Percentiles rank a stretch among this genome's conserved stretches.
Evolutionary conservation across 2,329 filamentous ascomycete species (phyloP).

Genomic region (Botrytis tulipae): DNA sequence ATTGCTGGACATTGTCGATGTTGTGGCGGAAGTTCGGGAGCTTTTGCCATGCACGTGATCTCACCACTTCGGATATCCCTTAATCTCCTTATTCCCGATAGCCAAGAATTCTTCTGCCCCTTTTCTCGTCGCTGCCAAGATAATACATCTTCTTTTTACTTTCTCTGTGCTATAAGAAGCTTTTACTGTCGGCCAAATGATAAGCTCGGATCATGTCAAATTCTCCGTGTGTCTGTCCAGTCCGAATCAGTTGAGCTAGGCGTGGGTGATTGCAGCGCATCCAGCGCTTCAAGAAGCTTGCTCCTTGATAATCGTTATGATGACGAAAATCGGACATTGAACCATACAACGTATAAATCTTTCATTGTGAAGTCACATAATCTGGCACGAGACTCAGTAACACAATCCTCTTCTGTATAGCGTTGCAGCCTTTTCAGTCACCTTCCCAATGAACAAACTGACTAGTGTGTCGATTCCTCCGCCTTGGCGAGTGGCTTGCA

Average conservation of each 20-base stretch:
- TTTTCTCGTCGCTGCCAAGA: neutral
- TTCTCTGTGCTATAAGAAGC: neutral
- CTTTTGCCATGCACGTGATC: neutral
- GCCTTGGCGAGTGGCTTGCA: constrained; percentile 1
- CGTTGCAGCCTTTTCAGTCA: neutral
- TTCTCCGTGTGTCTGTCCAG: neutral
- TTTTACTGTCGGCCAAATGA: too few relatives aligned
- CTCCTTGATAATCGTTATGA: neutral
- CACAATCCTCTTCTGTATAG: neutral
- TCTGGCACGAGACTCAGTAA: neutral
- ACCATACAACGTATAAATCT: neutral
- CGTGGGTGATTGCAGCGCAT: neutral
- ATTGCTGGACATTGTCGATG: neutral
- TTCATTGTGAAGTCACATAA: neutral
- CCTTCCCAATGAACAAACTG: neutral
- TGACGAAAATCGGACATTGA: neutral
- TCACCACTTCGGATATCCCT: neutral
- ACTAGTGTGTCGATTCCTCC: neutral
- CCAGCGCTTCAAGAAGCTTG: neutral
- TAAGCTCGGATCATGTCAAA: neutral
- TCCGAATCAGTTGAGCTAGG: neutral
- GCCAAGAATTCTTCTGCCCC: neutral
- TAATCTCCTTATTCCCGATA: neutral
- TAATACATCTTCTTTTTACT: neutral
- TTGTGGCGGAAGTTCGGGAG: neutral